Evolutionary conservation across 345 rosid species (phyloP).

Genomic region (Syzygium aqueum): DNA sequence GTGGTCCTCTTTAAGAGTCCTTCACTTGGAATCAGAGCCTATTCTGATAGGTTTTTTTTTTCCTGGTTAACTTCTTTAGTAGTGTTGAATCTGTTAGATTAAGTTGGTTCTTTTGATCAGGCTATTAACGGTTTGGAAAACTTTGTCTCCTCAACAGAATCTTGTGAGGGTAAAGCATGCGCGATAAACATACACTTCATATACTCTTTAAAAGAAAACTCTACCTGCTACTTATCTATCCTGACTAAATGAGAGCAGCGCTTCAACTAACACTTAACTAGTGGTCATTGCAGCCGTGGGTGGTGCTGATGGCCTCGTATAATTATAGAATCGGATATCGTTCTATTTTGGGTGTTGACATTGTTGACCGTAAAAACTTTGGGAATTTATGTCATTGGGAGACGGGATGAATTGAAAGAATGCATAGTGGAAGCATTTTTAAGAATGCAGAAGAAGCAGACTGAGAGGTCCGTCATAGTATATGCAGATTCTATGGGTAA

Average conservation of each 20-base stretch:
- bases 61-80: neutral
- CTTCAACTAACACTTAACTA: neutral
- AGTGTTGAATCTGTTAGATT: neutral
- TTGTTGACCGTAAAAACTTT: neutral
- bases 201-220: neutral
- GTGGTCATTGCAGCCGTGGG: neutral
- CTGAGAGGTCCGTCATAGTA: neutral
- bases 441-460: neutral
- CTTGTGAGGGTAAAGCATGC: neutral
- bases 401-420: neutral
- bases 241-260: neutral
- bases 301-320: neutral
- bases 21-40: neutral
- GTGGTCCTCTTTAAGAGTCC: neutral
- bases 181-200: neutral
- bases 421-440: neutral
- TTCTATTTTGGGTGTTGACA: neutral
- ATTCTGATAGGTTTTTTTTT: neutral
- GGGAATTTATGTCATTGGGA: neutral
- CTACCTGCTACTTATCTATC: neutral
- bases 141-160: neutral
- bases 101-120: neutral
- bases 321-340: neutral
- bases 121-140: neutral
- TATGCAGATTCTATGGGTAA: neutral